phyloP scores from a whole-genome alignment of 139 green algal species.

The Coccomyxa sp. region DNA sequence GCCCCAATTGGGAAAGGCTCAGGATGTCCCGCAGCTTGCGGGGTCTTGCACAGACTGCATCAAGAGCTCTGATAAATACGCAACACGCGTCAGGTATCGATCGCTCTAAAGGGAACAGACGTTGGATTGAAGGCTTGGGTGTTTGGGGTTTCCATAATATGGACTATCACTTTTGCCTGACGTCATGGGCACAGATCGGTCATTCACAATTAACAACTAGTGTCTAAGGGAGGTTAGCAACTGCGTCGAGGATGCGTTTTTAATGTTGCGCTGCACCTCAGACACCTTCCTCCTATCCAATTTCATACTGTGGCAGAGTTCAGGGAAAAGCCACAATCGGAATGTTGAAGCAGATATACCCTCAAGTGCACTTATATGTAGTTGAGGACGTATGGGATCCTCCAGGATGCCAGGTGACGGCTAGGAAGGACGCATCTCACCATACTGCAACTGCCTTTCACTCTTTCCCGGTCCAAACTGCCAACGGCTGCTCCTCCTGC shows the following conservation, averaged over 20 bases:
- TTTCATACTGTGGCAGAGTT: not conserved
- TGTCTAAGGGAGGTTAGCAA: no score
- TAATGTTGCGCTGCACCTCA: not conserved
- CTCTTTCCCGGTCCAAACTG: not conserved
- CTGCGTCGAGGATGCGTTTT: not conserved
- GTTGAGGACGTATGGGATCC: not conserved
- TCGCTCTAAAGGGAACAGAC: not conserved
- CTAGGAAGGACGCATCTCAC: not conserved
- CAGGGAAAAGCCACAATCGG: not conserved
- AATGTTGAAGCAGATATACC: not conserved
- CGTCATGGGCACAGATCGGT: no score
- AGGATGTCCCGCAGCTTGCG: not conserved
- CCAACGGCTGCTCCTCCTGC: not conserved
- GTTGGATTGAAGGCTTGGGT: no score
- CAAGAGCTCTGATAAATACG: not conserved
- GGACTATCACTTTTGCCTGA: no score
- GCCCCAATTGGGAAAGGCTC: no score
- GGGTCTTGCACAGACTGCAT: not conserved
- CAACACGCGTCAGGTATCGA: not conserved
- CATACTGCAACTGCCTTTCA: not conserved
- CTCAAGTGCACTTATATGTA: not conserved
- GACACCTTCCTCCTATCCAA: no score
- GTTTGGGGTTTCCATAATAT: no score
- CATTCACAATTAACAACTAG: no score
- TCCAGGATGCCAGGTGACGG: not conserved